phyloP scores from a whole-genome alignment of 139 green algal genomes.

The Auxenochlorella pyrenoidosa region DNA sequence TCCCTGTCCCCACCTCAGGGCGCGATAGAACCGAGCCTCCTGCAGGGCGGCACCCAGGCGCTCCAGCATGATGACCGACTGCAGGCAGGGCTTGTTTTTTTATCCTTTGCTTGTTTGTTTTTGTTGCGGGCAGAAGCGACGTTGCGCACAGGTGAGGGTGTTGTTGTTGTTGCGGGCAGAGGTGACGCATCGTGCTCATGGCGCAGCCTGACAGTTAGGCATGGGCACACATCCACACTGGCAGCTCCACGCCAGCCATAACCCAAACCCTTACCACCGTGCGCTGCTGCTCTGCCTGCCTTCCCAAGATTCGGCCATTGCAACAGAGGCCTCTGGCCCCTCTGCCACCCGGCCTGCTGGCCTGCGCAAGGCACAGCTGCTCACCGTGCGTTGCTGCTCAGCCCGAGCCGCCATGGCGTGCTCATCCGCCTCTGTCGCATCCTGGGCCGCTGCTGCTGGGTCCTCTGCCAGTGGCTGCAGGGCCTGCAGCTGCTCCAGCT shows the following conservation, averaged over 20 bases:
- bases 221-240: too few relatives aligned
- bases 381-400: neutral
- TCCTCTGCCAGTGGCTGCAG: neutral
- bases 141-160: neutral
- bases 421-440: neutral
- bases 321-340: neutral
- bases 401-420: neutral
- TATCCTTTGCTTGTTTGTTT: too few relatives aligned
- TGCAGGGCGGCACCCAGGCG: conserved; percentile 5
- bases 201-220: too few relatives aligned
- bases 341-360: too few relatives aligned
- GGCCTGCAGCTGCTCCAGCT: neutral
- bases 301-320: neutral
- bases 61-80: conserved; percentile 11
- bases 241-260: too few relatives aligned
- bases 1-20: conserved; percentile 20
- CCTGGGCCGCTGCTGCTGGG: neutral
- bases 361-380: neutral
- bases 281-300: neutral
- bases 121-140: too few relatives aligned
- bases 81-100: neutral
- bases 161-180: too few relatives aligned
- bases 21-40: conserved; percentile 14
- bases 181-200: too few relatives aligned
- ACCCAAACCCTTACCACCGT: too few relatives aligned